Evolutionary conservation across 2,329 filamentous ascomycete genomes (phyloP).

Genomic region (Laburnicola sp.): DNA sequence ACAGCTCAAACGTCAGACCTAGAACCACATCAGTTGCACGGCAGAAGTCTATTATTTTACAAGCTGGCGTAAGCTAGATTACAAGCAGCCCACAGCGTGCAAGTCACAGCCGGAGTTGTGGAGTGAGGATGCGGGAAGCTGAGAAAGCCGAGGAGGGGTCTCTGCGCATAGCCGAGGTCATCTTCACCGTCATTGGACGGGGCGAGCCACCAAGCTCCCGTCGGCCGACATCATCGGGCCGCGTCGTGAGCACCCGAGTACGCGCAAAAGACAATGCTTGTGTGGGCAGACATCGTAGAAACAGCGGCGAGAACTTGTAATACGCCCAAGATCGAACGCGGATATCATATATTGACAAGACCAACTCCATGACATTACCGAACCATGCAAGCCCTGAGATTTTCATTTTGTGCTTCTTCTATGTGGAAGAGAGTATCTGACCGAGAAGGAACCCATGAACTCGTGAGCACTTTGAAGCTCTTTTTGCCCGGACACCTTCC

Average conservation of each 20-base stretch:
- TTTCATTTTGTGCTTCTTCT: constrained; percentile 47
- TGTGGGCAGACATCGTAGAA: neutral
- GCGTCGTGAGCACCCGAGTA: neutral
- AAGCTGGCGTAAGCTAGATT: neutral
- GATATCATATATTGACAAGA: constrained; percentile 31
- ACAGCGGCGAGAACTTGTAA: neutral
- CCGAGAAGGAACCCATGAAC: constrained; percentile 46
- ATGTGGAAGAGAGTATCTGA: constrained; percentile 45
- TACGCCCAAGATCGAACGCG: constrained; percentile 1
- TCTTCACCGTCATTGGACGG: constrained; percentile 8
- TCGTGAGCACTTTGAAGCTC: constrained; percentile 44
- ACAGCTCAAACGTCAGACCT: neutral
- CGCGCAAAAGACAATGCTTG: neutral
- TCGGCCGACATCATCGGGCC: neutral
- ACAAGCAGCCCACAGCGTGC: neutral
- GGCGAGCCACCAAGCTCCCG: neutral
- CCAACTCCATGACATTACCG: constrained; percentile 40
- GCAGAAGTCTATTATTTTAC: too few relatives aligned
- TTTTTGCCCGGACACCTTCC: constrained; percentile 46
- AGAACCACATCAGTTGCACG: too few relatives aligned
- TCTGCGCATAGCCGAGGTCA: constrained; percentile 36
- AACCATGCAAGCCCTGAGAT: constrained; percentile 40
- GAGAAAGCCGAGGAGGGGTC: constrained; percentile 22
- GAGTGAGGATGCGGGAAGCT: neutral
- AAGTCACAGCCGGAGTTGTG: neutral